These are phyloP conservation scores for Aphanomyces astaci DNA, from an alignment of 352 stramenopile species.

Conservation along the genomic window DNA sequence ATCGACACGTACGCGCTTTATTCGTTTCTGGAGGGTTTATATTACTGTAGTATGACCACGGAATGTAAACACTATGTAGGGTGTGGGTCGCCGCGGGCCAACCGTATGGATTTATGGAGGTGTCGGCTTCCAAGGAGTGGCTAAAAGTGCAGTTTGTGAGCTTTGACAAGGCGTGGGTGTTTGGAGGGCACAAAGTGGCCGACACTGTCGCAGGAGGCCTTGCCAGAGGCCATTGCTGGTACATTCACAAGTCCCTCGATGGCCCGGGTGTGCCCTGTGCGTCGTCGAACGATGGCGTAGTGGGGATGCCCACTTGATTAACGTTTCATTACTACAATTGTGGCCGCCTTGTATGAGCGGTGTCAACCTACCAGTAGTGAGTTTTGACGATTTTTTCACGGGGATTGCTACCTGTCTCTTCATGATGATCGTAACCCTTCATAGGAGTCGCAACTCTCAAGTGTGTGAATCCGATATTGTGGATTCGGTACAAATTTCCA, in stretches of 20 bases:
- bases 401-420: no score
- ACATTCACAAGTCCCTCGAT: slow-evolving; percentile 27
- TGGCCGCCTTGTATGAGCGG: no score
- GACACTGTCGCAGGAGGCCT: slow-evolving; percentile 32
- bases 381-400: no score
- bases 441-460: no score
- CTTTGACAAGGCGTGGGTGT: slow-evolving; percentile 54
- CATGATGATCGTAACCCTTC: no score
- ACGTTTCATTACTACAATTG: no score
- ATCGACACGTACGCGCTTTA: slow-evolving; percentile 4
- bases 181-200: slow-evolving; percentile 32
- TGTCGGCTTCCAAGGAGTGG: slow-evolving; percentile 52
- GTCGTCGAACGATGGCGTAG: slow-evolving; percentile 2
- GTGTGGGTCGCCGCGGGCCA: slow-evolving; percentile 57
- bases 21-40: no score
- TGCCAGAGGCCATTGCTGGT: slow-evolving; percentile 64
- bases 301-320: not conserved
- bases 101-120: slow-evolving; percentile 66
- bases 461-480: no score
- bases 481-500: no score
- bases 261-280: slow-evolving; percentile 1
- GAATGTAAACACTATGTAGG: no score
- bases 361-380: no score
- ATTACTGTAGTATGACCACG: no score
- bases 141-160: slow-evolving; percentile 66